Conservation (phyloP, 129 eudicot species). For the Tagetes erecta region DNA sequence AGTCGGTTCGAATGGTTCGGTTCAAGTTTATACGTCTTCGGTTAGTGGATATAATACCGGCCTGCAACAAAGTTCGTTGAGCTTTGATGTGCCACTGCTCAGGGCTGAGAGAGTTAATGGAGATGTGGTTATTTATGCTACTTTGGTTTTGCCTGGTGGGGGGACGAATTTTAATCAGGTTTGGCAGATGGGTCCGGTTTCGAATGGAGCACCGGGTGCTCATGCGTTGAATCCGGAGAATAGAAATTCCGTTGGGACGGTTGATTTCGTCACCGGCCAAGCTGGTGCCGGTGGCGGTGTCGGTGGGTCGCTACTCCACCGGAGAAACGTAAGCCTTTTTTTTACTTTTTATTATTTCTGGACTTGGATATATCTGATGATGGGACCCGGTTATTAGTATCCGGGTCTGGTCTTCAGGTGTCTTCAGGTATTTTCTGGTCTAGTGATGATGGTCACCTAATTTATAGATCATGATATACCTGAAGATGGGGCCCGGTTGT, state of each 20-base stretch:
- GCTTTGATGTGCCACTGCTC: constrained; percentile 52
- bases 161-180: constrained; percentile 66
- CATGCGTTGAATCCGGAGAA: constrained; percentile 45
- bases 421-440: no score
- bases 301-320: constrained; percentile 41
- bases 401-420: no score
- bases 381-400: no score
- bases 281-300: constrained; percentile 35
- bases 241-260: constrained; percentile 41
- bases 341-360: background rate
- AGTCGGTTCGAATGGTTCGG: constrained; percentile 41
- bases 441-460: no score
- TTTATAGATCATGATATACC: no score
- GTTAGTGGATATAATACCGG: constrained; percentile 18
- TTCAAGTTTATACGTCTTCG: constrained; percentile 52
- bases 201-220: constrained; percentile 32
- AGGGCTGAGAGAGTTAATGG: constrained; percentile 38
- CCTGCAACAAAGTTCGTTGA: constrained; percentile 38
- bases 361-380: no score
- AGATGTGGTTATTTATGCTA: constrained; percentile 64
- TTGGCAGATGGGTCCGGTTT: constrained; percentile 74
- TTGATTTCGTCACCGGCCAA: constrained; percentile 68
- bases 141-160: constrained; percentile 52
- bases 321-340: constrained; percentile 62
- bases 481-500: no score